Percentiles rank a stretch among this genome's conserved stretches.
phyloP scores from a whole-genome alignment of 257 asterid species.

The Solanum dulcamara region DNA sequence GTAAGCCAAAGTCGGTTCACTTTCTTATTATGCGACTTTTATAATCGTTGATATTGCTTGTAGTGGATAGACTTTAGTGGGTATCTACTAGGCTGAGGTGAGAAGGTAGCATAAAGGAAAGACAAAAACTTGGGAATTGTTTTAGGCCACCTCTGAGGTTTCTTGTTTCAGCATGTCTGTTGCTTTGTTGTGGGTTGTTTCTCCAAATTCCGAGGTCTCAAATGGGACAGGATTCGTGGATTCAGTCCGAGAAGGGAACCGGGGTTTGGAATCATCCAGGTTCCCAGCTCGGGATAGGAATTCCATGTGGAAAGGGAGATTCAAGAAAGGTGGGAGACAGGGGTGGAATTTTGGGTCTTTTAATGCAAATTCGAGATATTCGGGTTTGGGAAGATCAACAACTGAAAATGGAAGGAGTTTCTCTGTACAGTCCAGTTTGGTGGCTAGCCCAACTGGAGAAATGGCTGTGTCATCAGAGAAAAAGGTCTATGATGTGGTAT shows the following conservation, averaged over 20 bases:
- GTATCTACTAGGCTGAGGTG: background rate
- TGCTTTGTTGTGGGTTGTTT: conserved; percentile 62
- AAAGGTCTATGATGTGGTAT: conserved; percentile 85
- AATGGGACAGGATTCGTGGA: conserved; percentile 43
- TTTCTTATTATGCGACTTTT: conserved; percentile 3
- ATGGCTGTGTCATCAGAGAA: conserved; percentile 67
- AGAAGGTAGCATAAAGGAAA: conserved; percentile 2
- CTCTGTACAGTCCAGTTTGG: conserved; percentile 35
- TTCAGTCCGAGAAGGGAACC: conserved; percentile 38
- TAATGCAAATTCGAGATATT: conserved; percentile 26
- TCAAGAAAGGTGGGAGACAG: conserved; percentile 27
- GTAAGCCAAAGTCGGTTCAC: conserved; percentile 1
- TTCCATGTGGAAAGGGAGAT: conserved; percentile 18
- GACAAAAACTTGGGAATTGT: conserved; percentile 12
- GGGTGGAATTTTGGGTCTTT: conserved; percentile 20
- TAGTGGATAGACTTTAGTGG: conserved; percentile 14
- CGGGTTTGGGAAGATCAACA: conserved; percentile 24
- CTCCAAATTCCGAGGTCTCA: conserved; percentile 47
- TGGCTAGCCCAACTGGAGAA: conserved; percentile 70
- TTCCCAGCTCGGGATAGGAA: conserved; percentile 14
- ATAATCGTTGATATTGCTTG: conserved; percentile 10
- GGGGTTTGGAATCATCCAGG: conserved; percentile 27
- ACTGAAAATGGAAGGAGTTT: conserved; percentile 22
- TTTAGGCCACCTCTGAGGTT: conserved; percentile 1
- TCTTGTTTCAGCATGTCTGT: conserved; percentile 51